Conservation (phyloP, 2,329 filamentous ascomycete genomes). For the Monosporascus sp. region DNA sequence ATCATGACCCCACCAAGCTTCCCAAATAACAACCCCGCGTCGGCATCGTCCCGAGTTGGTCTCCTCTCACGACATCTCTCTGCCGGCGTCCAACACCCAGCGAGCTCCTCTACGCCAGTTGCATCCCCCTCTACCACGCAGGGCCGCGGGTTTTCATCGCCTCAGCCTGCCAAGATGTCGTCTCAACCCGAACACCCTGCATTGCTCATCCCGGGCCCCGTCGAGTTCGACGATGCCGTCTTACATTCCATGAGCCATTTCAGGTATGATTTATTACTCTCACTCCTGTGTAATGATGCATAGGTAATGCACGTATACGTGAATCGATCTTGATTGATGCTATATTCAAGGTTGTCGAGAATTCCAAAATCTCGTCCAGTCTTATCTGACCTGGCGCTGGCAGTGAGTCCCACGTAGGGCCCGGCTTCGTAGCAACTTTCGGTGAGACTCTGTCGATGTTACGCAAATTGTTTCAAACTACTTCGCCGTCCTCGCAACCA, state of each 20-base stretch:
- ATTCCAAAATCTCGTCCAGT: too few relatives aligned
- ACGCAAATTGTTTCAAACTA: conserved; percentile 91
- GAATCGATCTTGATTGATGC: too few relatives aligned
- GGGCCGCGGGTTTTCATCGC: conserved; percentile 24
- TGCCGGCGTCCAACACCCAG: conserved; percentile 9
- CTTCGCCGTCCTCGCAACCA: conserved; percentile 75
- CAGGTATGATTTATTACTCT: conserved; percentile 51
- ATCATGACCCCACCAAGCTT: not conserved
- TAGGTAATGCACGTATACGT: not conserved
- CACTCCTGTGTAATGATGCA: not conserved
- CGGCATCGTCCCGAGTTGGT: conserved; percentile 15
- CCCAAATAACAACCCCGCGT: conserved; percentile 20
- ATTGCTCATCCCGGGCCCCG: conserved; percentile 92
- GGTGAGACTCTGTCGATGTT: conserved; percentile 84
- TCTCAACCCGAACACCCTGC: conserved; percentile 60
- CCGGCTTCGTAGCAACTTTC: conserved; percentile 83
- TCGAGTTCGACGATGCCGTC: conserved; percentile 97
- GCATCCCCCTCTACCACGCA: conserved; percentile 22
- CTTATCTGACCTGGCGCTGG: conserved; percentile 5
- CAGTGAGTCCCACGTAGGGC: conserved; percentile 90
- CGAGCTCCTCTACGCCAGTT: conserved; percentile 15
- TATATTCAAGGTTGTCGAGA: too few relatives aligned
- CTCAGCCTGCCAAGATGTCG: conserved; percentile 46
- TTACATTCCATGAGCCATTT: conserved; percentile 93
- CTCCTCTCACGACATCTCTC: conserved; percentile 24